Base-by-base conservation (phyloP, 306 rosid species). In the Malus asiatica region DNA sequence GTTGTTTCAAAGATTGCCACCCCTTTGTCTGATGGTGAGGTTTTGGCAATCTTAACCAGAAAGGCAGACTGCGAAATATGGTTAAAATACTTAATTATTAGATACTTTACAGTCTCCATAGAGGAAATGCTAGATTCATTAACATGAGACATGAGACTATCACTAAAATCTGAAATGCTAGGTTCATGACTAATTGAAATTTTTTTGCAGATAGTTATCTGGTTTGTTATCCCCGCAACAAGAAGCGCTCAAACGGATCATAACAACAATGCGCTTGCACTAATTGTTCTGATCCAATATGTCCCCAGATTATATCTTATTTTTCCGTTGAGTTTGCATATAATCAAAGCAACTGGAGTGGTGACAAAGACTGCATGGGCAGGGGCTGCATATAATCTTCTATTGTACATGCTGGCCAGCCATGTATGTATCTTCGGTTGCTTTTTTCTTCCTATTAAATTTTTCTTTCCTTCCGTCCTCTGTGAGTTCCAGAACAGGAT, bases 341-440 rank as follows among this genome's bases (percentile, higher is more conserved):
- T 95, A 81, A 84, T 95, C 71, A 95, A 90, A 84, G 99, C 99
- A 81, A 92, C 97, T 45, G 99, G 99, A 83, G 87, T 92, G 80
- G 98, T 95, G 65, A 95, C 98, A n/a, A 95, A 92, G 84, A 95
- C 98, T 77, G 99, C 99, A 59, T 95, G 97, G 97, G 99, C 97
- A 38, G 99, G 99, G 57, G 99, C 99, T 68, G 99, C 99, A 20
- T 95, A 95, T 83, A 95, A 95, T 86, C 90, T 95, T 65, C 84
- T 95, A 73, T 80, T 95, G 58, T 95, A 88, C 80, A 95, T 95
- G 97, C 74, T 95, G 90, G 99, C 99, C 83, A 95, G 99, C 87
- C 99, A 95, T 82, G 99, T 95, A 81, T 77, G 93, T 79, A 77
- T 51, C 71, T 84, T 42, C 27, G 46, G 12, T 58, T 58, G 11